A percentile compares a stretch with the other conserved stretches of the same genome.
phyloP scores from a whole-genome alignment of 2,329 filamentous ascomycete genomes.

The Trichoderma hamatum region DNA sequence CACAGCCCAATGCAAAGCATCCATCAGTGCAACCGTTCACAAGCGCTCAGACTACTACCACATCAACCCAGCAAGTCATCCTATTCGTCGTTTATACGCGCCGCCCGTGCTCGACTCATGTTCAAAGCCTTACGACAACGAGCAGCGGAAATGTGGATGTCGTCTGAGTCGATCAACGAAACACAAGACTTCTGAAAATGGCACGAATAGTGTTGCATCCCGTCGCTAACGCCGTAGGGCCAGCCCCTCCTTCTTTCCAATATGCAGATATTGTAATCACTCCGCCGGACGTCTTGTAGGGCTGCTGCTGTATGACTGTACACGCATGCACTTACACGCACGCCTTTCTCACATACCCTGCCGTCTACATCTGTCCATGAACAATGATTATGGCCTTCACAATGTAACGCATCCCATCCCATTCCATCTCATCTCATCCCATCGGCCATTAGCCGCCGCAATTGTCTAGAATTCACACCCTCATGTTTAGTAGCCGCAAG shows the following conservation, averaged over 20 bases:
- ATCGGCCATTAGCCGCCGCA: slow-evolving; percentile 20
- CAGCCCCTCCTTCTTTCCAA: not conserved
- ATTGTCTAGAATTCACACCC: not conserved
- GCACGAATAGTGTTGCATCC: slow-evolving; percentile 11
- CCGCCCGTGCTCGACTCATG: not conserved
- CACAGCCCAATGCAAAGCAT: slow-evolving; percentile 2
- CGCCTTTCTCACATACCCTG: not conserved
- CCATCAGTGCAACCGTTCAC: slow-evolving; percentile 4
- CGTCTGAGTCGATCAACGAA: not conserved
- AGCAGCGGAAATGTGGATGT: not conserved
- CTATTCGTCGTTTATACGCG: slow-evolving; percentile 16
- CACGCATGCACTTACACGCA: not conserved
- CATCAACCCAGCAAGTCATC: not conserved
- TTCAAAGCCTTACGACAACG: not conserved
- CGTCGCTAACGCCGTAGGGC: not conserved
- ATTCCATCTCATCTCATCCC: slow-evolving; percentile 15
- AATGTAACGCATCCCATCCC: slow-evolving; percentile 22
- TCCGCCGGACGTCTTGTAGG: not conserved
- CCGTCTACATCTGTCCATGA: not conserved
- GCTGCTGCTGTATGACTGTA: not conserved
- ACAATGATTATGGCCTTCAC: not conserved
- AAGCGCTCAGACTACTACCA: not conserved
- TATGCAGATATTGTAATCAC: not conserved
- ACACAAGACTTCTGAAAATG: not conserved
- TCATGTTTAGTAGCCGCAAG: slow-evolving; percentile 8